phyloP scores from a whole-genome alignment of 169 alveolate species.

The Plasmodium inui region DNA sequence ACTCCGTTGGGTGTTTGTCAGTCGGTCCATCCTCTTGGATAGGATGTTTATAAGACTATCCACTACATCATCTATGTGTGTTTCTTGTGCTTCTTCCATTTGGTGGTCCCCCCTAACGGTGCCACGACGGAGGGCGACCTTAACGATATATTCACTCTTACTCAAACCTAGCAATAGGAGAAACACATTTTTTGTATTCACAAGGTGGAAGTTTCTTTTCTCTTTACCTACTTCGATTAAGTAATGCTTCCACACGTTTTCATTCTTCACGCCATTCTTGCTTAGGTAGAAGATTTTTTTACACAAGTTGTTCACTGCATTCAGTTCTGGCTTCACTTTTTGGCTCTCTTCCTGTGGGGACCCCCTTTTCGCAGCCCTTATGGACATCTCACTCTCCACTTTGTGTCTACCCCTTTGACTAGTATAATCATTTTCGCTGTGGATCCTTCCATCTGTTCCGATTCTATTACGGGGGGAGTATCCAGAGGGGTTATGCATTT shows the following conservation, averaged over 20 bases:
- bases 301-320: slow-evolving; percentile 13
- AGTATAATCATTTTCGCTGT: neutral
- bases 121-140: neutral
- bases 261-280: slow-evolving; percentile 37
- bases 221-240: slow-evolving; percentile 28
- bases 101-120: neutral
- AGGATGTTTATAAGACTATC: slow-evolving; percentile 16
- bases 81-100: neutral
- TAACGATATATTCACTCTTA: slow-evolving; percentile 12
- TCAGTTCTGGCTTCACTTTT: neutral
- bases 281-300: slow-evolving; percentile 41
- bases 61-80: slow-evolving; percentile 4
- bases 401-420: neutral
- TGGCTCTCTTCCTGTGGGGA: neutral
- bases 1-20: slow-evolving; percentile 49
- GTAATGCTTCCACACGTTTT: slow-evolving; percentile 32
- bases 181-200: slow-evolving; percentile 20
- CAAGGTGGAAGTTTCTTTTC: neutral
- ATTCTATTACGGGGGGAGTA: neutral
- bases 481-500: neutral
- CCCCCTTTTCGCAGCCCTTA: neutral
- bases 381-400: neutral
- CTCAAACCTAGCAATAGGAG: slow-evolving; percentile 45
- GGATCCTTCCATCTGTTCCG: neutral
- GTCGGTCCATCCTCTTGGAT: slow-evolving; percentile 16